These are phyloP conservation scores for Fusarium sp. DNA, from an alignment of 2,329 filamentous ascomycete genomes.

Conservation along the genomic window DNA sequence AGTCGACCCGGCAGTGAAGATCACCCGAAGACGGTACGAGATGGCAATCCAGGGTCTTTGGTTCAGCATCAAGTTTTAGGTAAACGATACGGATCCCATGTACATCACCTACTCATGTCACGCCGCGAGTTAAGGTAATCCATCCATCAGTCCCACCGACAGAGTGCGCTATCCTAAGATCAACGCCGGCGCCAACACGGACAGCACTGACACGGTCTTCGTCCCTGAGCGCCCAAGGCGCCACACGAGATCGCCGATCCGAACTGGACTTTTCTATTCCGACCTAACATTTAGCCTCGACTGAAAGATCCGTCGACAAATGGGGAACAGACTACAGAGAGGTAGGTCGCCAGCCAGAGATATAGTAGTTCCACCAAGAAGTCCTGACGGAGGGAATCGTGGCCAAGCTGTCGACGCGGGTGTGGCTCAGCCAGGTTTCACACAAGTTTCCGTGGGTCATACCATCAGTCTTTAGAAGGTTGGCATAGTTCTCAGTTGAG, in stretches of 20 bases:
- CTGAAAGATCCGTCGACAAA: slow-evolving; percentile 38
- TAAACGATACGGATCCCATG: neutral
- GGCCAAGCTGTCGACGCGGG: neutral
- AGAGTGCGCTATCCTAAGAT: slow-evolving; percentile 15
- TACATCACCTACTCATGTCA: neutral
- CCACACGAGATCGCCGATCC: slow-evolving; percentile 29
- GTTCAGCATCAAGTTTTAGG: neutral
- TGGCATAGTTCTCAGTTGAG: neutral
- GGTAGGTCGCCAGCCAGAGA: neutral
- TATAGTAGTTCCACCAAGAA: neutral
- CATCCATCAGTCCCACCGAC: neutral
- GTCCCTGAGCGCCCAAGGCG: slow-evolving; percentile 15
- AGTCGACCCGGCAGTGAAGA: slow-evolving; percentile 26
- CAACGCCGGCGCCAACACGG: slow-evolving; percentile 15
- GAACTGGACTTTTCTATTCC: neutral
- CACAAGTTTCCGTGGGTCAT: slow-evolving; percentile 6
- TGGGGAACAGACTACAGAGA: slow-evolving; percentile 2
- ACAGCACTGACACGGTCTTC: slow-evolving; percentile 5
- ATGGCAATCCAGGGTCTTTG: slow-evolving; percentile 3
- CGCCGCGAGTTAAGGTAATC: slow-evolving; percentile 18
- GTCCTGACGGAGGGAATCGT: slow-evolving; percentile 1
- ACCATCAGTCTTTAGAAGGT: slow-evolving; percentile 11
- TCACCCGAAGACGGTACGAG: slow-evolving; percentile 17
- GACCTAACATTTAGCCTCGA: slow-evolving; percentile 22
- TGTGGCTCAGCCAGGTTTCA: slow-evolving; percentile 9